Percentiles rank a stretch among this genome's conserved stretches.
Conservation (phyloP, 108 stramenopile species). For the Pseudonitzschia delicatissima region DNA sequence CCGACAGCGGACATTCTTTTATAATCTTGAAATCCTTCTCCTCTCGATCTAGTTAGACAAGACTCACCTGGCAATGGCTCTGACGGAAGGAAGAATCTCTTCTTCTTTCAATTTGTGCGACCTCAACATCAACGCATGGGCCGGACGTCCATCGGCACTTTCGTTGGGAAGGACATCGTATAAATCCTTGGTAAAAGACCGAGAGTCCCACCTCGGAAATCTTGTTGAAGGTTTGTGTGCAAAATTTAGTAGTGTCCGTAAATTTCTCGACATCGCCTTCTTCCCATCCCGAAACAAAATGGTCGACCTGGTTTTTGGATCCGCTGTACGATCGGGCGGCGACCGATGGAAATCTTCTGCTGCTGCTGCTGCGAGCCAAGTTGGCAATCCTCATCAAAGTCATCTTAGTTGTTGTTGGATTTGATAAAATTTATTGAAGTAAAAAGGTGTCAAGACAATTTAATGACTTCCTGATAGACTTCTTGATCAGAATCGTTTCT, state of each 20-base stretch:
- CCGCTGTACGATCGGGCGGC: not conserved
- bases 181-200: slow-evolving; percentile 53
- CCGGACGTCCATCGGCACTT: slow-evolving; percentile 58
- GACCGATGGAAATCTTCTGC: slow-evolving; percentile 10
- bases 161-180: slow-evolving; percentile 62
- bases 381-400: not conserved
- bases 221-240: slow-evolving; percentile 84
- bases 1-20: too few species aligned
- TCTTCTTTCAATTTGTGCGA: slow-evolving; percentile 87
- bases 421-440: too few species aligned
- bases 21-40: too few species aligned
- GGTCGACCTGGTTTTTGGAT: slow-evolving; percentile 25
- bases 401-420: not conserved
- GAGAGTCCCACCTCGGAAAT: slow-evolving; percentile 80
- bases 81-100: slow-evolving; percentile 74
- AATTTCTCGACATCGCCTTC: slow-evolving; percentile 29
- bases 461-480: not conserved
- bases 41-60: too few species aligned
- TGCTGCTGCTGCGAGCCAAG: slow-evolving; percentile 7
- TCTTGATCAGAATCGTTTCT: not conserved
- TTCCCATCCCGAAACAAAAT: slow-evolving; percentile 40
- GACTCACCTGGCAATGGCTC: slow-evolving; percentile 81
- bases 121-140: slow-evolving; percentile 86
- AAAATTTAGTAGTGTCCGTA: slow-evolving; percentile 53
- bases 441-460: too few species aligned